A percentile compares a stretch with the other conserved stretches of the same genome.
phyloP scores from a whole-genome alignment of 345 rosid genomes.

The Eucalyptus camaldulensis region DNA sequence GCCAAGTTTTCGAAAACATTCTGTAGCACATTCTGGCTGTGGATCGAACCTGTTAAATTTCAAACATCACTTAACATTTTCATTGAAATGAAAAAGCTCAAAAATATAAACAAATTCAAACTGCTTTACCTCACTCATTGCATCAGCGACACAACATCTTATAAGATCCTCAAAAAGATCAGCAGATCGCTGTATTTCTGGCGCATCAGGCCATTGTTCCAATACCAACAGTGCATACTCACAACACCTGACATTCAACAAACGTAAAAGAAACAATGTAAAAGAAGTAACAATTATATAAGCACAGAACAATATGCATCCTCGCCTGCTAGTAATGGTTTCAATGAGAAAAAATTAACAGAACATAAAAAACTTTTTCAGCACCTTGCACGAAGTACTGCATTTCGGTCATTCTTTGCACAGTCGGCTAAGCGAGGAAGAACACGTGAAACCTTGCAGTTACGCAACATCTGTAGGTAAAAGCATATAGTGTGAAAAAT shows the following conservation, averaged over 20 bases:
- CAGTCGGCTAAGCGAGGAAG: constrained; percentile 87
- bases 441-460: constrained; percentile 89
- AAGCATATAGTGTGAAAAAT: constrained; percentile 2
- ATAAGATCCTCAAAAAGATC: constrained; percentile 87
- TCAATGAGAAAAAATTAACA: background rate
- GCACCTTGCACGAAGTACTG: constrained; percentile 90
- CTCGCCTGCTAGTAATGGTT: background rate
- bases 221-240: constrained; percentile 86
- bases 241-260: constrained; percentile 56
- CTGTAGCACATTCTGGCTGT: constrained; percentile 99
- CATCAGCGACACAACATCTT: constrained; percentile 92
- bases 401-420: constrained; percentile 91
- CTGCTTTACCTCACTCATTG: constrained; percentile 88
- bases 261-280: background rate
- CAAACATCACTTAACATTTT: background rate
- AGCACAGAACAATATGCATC: background rate
- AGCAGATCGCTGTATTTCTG: constrained; percentile 88
- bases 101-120: background rate
- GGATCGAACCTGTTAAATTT: constrained; percentile 61
- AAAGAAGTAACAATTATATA: background rate
- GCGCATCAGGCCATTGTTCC: constrained; percentile 97
- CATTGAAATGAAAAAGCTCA: background rate
- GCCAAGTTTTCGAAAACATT: constrained; percentile 98
- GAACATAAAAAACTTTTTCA: background rate
- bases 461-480: constrained; percentile 73